Percentiles rank a stretch among this genome's conserved stretches.
These are phyloP conservation scores for Brassica incana DNA, from an alignment of 345 rosid genomes.

Conservation along the genomic window DNA sequence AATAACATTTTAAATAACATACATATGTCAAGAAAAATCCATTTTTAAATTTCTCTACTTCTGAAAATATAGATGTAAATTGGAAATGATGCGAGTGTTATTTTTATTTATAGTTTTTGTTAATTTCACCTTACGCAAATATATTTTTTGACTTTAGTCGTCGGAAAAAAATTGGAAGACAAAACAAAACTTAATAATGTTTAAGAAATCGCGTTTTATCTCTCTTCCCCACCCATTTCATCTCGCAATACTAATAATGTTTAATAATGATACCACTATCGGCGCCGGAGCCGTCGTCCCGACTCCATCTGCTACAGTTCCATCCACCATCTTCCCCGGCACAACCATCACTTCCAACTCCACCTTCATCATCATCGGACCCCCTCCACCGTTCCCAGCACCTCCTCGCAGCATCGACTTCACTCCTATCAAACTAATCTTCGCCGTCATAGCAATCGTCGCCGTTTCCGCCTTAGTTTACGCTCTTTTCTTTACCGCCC, in stretches of 20 bases:
- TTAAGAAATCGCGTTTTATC: neutral
- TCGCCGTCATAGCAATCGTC: slow-evolving; percentile 66
- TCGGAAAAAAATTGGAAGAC: neutral
- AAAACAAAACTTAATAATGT: neutral
- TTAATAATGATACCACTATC: slow-evolving; percentile 24
- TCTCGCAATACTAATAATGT: slow-evolving; percentile 16
- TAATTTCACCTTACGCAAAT: neutral
- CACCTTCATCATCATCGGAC: slow-evolving; percentile 37
- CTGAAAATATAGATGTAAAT: neutral
- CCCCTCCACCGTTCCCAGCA: slow-evolving; percentile 60
- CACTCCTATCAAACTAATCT: slow-evolving; percentile 65
- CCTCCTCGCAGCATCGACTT: slow-evolving; percentile 57
- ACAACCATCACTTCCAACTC: slow-evolving; percentile 24
- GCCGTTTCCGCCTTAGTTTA: slow-evolving; percentile 69
- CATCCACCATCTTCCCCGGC: slow-evolving; percentile 29
- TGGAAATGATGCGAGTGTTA: neutral
- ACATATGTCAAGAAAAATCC: too few relatives aligned
- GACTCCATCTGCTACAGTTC: slow-evolving; percentile 6
- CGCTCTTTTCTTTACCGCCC: slow-evolving; percentile 59
- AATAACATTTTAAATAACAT: neutral
- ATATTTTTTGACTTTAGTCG: slow-evolving; percentile 21
- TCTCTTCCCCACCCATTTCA: slow-evolving; percentile 1
- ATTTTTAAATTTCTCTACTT: neutral
- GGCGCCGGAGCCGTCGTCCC: slow-evolving; percentile 20
- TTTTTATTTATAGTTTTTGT: neutral